A percentile compares a stretch with the other conserved stretches of the same genome.
Evolutionary conservation across 306 rosid species (phyloP).

Genomic region (Boehmeria nivea): DNA sequence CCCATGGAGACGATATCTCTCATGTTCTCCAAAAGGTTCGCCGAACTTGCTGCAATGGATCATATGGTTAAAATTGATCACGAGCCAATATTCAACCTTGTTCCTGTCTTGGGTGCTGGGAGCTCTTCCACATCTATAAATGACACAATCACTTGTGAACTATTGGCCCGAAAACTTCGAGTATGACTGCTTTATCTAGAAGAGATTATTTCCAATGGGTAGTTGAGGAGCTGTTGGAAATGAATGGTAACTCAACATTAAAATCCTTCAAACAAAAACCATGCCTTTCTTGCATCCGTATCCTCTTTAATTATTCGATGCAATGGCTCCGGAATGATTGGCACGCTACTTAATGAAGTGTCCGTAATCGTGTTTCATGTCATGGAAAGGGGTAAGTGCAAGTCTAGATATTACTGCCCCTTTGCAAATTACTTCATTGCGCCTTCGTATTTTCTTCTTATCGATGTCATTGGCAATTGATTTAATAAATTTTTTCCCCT

Average conservation of each 20-base stretch:
- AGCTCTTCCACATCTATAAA: slow-evolving; percentile 53
- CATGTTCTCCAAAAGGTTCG: slow-evolving; percentile 46
- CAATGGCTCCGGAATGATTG: neutral
- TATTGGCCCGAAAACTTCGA: slow-evolving; percentile 60
- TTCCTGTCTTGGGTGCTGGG: slow-evolving; percentile 81
- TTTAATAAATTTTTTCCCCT: neutral
- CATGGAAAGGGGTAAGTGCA: slow-evolving; percentile 2
- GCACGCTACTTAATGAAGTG: neutral
- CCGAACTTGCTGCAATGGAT: slow-evolving; percentile 47
- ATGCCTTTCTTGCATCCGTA: neutral
- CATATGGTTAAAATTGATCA: slow-evolving; percentile 26
- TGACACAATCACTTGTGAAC: slow-evolving; percentile 67
- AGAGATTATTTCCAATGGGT: neutral
- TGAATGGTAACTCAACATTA: slow-evolving; percentile 1
- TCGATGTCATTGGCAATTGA: neutral
- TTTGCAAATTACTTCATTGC: neutral
- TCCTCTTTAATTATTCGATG: neutral
- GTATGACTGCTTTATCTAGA: slow-evolving; percentile 9
- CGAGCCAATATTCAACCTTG: slow-evolving; percentile 73
- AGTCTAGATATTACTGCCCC: too few relatives aligned
- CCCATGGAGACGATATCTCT: slow-evolving; percentile 41
- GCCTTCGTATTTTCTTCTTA: neutral
- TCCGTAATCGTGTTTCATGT: neutral
- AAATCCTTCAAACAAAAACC: too few relatives aligned
- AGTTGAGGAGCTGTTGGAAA: neutral